Conservation (phyloP, 2,329 filamentous ascomycete genomes). For the Neonectria punicea region DNA sequence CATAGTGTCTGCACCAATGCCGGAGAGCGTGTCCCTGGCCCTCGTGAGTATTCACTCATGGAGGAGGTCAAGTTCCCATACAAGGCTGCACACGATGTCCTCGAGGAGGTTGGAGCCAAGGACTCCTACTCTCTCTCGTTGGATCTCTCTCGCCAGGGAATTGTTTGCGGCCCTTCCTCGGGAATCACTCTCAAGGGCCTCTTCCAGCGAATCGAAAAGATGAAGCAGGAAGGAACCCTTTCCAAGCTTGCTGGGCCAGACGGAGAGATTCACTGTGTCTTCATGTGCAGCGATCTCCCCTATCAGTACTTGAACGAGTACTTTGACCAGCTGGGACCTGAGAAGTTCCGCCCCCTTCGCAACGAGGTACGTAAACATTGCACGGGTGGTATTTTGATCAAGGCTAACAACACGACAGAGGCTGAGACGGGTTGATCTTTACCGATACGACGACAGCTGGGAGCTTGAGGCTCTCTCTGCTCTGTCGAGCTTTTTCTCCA, state of each 20-base stretch:
- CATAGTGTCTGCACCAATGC: constrained; percentile 65
- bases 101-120: constrained; percentile 65
- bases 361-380: constrained; percentile 47
- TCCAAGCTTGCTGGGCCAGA: constrained; percentile 56
- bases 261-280: constrained; percentile 64
- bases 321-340: constrained; percentile 62
- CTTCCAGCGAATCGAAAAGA: constrained; percentile 59
- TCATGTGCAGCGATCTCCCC: constrained; percentile 70
- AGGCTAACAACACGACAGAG: constrained; percentile 48
- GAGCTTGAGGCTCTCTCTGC: constrained; percentile 55
- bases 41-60: constrained; percentile 62
- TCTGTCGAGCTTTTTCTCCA: constrained; percentile 49
- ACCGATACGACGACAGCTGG: constrained; percentile 67
- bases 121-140: constrained; percentile 66
- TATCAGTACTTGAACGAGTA: constrained; percentile 71
- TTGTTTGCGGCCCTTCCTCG: constrained; percentile 71
- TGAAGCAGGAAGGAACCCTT: constrained; percentile 58
- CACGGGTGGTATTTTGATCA: fast-evolving
- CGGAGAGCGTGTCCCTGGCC: constrained; percentile 68
- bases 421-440: constrained; percentile 60
- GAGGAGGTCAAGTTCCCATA: constrained; percentile 67
- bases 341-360: constrained; percentile 59
- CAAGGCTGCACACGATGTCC: constrained; percentile 61
- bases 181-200: constrained; percentile 66
- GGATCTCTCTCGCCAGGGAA: constrained; percentile 64